These are phyloP conservation scores for Apiospora saccharicola DNA, from an alignment of 2,329 filamentous ascomycete species.

Conservation along the genomic window DNA sequence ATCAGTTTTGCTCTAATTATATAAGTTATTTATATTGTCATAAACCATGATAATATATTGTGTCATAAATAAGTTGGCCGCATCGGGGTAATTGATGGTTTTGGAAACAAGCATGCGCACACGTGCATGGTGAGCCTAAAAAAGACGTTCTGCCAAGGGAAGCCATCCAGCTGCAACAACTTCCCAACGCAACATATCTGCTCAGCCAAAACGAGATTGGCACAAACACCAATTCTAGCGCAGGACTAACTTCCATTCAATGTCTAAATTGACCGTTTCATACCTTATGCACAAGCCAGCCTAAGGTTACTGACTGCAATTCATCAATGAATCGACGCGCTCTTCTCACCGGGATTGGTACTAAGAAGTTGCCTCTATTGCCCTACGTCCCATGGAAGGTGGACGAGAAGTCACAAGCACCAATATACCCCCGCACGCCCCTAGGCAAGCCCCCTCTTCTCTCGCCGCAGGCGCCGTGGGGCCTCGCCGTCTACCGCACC, in stretches of 20 bases:
- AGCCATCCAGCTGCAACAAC: background rate
- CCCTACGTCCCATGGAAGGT: background rate
- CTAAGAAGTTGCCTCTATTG: background rate
- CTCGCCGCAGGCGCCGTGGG: background rate
- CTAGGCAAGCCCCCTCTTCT: background rate
- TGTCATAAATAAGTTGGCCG: background rate
- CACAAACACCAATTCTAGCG: background rate
- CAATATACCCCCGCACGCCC: too few relatives aligned
- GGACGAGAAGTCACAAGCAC: background rate
- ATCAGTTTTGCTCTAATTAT: too few relatives aligned
- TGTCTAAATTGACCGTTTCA: too few relatives aligned
- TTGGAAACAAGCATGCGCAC: background rate
- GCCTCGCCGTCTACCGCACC: background rate
- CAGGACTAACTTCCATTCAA: background rate
- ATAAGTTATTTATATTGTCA: too few relatives aligned
- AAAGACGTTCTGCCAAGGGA: background rate
- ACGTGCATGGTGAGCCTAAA: background rate
- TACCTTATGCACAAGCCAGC: background rate
- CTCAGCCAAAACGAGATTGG: background rate
- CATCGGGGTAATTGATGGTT: background rate
- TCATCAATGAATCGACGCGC: background rate
- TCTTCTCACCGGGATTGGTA: background rate
- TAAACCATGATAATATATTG: background rate
- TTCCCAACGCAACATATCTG: background rate
- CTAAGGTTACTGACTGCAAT: background rate